Evolutionary conservation across 257 asterid genomes (phyloP), one percentile per base, ranked within the genome.

Genomic region (Capsicum baccatum): DNA sequence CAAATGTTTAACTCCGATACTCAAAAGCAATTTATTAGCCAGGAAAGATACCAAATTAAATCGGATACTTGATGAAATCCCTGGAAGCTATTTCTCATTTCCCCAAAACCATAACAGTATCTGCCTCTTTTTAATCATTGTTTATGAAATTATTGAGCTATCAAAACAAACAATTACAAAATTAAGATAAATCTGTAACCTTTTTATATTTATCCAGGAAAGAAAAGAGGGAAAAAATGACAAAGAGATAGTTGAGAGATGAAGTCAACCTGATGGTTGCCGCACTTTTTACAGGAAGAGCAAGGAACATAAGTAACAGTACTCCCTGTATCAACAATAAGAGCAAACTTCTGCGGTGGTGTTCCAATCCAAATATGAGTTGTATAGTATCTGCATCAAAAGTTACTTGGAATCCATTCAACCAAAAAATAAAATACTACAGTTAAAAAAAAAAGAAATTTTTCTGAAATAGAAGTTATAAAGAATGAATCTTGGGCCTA

Each of bases 241-340:
- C 37, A 13, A 1, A 66, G 52, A 82, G 26, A 55, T 21, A 19
- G 57, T 48, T 56, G 73, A 58, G 84, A 54, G 5, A 15, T 79
- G 82, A 59, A 59, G 33, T 59, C 71, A 56, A 94, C 98, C 98
- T 94, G 97, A 85, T 94, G 98, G 80, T 88, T 90, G 88, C 98
- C 98, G 83, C 98, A 94, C 83, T 91, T 92, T 85, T 91, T 88
- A 83, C 98, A 94, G 39, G 94, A 91, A 64, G 96, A 70, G 86
- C 98, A 94, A 33, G 97, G 97, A 70, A 94, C 98, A 87, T 93
- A 94, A 58, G 98, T 94, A 81, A 94, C 93, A 12, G 97, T 93
- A 81, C 98, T 94, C 13, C 98, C 98, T 0, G 98, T 92, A 87
- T 94, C 98, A 54, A 93, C 97, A 19, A 94, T 94, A 15, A 94